Conservation (phyloP, 169 alveolate genomes). For the Cryptosporidium bovis region DNA sequence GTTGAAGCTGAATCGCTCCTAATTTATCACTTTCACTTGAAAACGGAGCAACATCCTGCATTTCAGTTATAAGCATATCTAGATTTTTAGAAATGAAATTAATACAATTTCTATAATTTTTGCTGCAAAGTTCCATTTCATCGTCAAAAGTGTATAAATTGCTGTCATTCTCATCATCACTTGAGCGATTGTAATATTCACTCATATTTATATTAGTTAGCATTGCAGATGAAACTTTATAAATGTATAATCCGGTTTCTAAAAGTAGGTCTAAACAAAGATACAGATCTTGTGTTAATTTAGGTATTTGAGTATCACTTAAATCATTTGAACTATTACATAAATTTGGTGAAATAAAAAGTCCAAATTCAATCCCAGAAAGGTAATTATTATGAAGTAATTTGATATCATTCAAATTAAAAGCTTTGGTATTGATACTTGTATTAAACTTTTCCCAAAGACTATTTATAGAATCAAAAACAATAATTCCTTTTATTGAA, state of each 20-base stretch:
- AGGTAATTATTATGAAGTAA: slow-evolving; percentile 5
- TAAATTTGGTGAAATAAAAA: slow-evolving; percentile 3
- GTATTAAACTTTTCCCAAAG: slow-evolving; percentile 21
- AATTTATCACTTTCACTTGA: background rate
- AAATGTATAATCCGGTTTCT: slow-evolving; percentile 21
- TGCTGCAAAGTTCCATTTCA: slow-evolving; percentile 34
- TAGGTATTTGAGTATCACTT: slow-evolving; percentile 12
- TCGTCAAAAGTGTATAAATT: background rate
- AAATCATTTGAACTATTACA: background rate
- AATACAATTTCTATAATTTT: slow-evolving; percentile 24
- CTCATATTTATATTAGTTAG: background rate
- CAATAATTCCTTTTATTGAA: slow-evolving; percentile 1
- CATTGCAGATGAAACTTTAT: slow-evolving; percentile 1
- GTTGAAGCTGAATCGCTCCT: background rate
- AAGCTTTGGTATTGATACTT: background rate
- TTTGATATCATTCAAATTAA: background rate
- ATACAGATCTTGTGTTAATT: slow-evolving; percentile 2
- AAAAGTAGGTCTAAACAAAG: slow-evolving; percentile 37
- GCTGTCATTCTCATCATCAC: no score
- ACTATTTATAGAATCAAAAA: slow-evolving; percentile 22
- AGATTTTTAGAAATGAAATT: background rate
- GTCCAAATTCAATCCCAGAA: slow-evolving; percentile 22
- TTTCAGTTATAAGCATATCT: background rate
- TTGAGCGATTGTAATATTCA: background rate
- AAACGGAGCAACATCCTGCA: slow-evolving; percentile 4